Conservation (phyloP, 2,329 filamentous ascomycete species). For the Beauveria rudraprayagi region DNA sequence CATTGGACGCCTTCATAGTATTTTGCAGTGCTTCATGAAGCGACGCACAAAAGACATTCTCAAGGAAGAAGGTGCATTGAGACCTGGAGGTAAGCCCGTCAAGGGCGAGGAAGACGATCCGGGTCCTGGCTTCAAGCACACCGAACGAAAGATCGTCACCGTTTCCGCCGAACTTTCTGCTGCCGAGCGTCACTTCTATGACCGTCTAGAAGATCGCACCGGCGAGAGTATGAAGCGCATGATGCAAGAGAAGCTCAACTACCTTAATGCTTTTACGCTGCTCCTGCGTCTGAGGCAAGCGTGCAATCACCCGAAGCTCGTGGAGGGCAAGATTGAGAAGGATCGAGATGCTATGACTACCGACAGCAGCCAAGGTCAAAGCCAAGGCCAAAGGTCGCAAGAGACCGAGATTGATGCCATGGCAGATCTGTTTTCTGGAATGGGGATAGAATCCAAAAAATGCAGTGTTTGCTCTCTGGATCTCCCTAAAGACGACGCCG, state of each 20-base stretch:
- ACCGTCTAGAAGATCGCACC: constrained; percentile 72
- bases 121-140: constrained; percentile 75
- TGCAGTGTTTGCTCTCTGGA: constrained; percentile 77
- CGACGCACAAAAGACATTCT: constrained; percentile 96
- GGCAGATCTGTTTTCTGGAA: constrained; percentile 75
- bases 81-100: constrained; percentile 60
- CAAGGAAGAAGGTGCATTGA: constrained; percentile 74
- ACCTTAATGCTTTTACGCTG: constrained; percentile 87
- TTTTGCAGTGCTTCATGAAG: constrained; percentile 94
- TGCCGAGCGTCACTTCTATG: constrained; percentile 78
- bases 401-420: constrained; percentile 70
- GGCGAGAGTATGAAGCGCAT: constrained; percentile 82
- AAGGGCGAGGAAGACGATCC: constrained; percentile 38
- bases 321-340: constrained; percentile 75
- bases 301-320: constrained; percentile 87
- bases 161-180: constrained; percentile 70
- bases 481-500: constrained; percentile 43
- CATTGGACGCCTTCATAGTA: constrained; percentile 74
- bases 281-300: constrained; percentile 86
- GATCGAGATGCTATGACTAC: constrained; percentile 79
- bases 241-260: constrained; percentile 78
- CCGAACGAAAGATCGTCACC: constrained; percentile 79
- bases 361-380: constrained; percentile 42
- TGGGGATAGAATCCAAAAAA: constrained; percentile 68
- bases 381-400: constrained; percentile 39